Evolutionary conservation across 1,139 yeast species (phyloP).

Genomic region (Diutina siamensis): DNA sequence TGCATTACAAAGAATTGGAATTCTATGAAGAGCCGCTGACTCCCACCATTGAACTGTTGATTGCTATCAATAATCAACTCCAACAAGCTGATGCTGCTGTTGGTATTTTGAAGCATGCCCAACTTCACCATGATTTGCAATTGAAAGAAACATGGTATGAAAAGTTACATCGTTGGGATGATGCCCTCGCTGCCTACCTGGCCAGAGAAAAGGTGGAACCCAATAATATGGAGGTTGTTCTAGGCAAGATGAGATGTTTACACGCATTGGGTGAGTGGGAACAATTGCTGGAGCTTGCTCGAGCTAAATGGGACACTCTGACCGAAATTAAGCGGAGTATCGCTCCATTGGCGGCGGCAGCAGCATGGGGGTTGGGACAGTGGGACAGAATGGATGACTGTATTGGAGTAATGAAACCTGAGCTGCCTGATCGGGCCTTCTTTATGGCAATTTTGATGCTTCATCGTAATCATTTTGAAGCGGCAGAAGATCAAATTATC

Average conservation of each 20-base stretch:
- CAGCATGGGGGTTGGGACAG: conserved; percentile 97
- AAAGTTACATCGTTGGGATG: conserved; percentile 95
- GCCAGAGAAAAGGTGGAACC: conserved; percentile 53
- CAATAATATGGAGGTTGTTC: conserved; percentile 61
- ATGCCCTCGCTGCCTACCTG: conserved; percentile 83
- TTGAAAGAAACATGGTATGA: conserved; percentile 97
- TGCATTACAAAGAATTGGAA: conserved; percentile 91
- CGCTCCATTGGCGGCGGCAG: conserved; percentile 97
- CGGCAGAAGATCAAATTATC: conserved; percentile 67
- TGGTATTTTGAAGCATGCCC: conserved; percentile 93
- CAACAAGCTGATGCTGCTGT: conserved; percentile 98
- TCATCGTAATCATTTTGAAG: conserved; percentile 78
- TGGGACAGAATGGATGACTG: conserved; percentile 96
- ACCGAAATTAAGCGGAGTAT: conserved; percentile 72
- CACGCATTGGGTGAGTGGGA: conserved; percentile 99
- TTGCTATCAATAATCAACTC: conserved; percentile 83
- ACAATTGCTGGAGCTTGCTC: conserved; percentile 74
- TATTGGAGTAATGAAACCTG: conserved; percentile 79
- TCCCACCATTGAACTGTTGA: conserved; percentile 83
- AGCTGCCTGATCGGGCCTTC: conserved; percentile 90
- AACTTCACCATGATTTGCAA: conserved; percentile 83
- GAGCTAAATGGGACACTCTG: conserved; percentile 71
- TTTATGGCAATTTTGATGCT: conserved; percentile 81
- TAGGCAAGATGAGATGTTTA: conserved; percentile 97
- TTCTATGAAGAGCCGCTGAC: conserved; percentile 90